phyloP scores from a whole-genome alignment of 2,329 filamentous ascomycete species.

The Trichoderma lentiforme region DNA sequence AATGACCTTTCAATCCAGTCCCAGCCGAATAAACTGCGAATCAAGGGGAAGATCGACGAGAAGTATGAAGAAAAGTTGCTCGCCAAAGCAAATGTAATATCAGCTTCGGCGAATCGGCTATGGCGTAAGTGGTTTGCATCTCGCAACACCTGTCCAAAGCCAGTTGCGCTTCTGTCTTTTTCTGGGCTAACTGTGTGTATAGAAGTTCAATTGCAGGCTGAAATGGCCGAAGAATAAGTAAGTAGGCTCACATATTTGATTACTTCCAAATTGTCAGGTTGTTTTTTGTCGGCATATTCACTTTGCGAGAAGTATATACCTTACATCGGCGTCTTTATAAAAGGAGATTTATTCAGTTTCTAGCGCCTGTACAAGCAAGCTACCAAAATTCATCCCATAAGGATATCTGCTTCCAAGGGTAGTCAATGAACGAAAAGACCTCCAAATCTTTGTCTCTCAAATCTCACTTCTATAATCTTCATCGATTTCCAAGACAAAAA shows the following conservation, averaged over 20 bases:
- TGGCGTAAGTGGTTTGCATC: slow-evolving; percentile 53
- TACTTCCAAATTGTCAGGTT: background rate
- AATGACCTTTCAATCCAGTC: slow-evolving; percentile 41
- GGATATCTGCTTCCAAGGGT: background rate
- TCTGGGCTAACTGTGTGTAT: background rate
- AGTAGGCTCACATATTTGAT: background rate
- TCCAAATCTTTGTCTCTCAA: background rate
- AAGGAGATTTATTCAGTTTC: background rate
- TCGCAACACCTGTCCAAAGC: background rate
- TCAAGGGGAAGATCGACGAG: slow-evolving; percentile 52
- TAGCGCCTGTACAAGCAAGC: background rate
- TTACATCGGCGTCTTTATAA: background rate
- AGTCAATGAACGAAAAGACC: background rate
- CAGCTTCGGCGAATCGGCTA: slow-evolving; percentile 63
- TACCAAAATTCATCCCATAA: background rate
- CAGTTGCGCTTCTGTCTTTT: background rate
- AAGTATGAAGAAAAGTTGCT: slow-evolving; percentile 63
- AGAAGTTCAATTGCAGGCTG: slow-evolving; percentile 52
- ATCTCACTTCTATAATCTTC: background rate
- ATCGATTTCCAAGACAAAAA: background rate
- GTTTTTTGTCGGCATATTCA: background rate
- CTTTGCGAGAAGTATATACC: background rate
- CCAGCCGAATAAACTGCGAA: slow-evolving; percentile 61
- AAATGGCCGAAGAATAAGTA: slow-evolving; percentile 43
- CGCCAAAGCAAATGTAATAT: slow-evolving; percentile 65